Conservation (phyloP, 495 filamentous ascomycete species). For the Penicillium flavigenum region DNA sequence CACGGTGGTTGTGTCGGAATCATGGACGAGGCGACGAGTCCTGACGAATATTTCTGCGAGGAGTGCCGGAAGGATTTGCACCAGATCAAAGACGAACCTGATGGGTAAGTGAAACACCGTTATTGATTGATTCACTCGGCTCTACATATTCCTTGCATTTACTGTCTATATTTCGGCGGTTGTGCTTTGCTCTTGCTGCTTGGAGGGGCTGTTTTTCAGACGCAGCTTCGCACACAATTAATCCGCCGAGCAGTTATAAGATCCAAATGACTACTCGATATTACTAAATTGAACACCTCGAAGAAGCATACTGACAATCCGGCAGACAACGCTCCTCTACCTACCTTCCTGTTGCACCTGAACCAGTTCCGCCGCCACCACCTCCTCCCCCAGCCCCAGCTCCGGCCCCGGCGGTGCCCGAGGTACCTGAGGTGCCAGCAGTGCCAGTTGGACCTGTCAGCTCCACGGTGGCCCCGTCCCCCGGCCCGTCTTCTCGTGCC, state of each 20-base stretch:
- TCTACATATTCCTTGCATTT: conserved; percentile 4
- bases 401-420: not conserved
- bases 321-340: conserved; percentile 57
- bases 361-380: conserved; percentile 6
- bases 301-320: conserved; percentile 5
- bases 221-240: not conserved
- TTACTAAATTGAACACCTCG: not conserved
- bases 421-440: not conserved
- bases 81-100: conserved; percentile 70
- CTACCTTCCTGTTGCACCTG: conserved; percentile 63
- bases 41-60: conserved; percentile 98
- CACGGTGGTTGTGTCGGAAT: conserved; percentile 98
- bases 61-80: conserved; percentile 89
- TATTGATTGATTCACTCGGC: conserved; percentile 4
- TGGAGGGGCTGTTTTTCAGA: conserved; percentile 5
- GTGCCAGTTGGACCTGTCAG: not conserved
- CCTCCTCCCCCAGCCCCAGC: not conserved
- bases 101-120: conserved; percentile 70
- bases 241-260: not conserved
- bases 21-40: conserved; percentile 85
- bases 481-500: conserved; percentile 46
- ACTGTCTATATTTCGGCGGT: conserved; percentile 16
- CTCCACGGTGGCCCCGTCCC: conserved; percentile 25
- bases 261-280: not conserved
- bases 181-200: conserved; percentile 10